Conservation (phyloP, 345 rosid species). For the Ceriops decandra region DNA sequence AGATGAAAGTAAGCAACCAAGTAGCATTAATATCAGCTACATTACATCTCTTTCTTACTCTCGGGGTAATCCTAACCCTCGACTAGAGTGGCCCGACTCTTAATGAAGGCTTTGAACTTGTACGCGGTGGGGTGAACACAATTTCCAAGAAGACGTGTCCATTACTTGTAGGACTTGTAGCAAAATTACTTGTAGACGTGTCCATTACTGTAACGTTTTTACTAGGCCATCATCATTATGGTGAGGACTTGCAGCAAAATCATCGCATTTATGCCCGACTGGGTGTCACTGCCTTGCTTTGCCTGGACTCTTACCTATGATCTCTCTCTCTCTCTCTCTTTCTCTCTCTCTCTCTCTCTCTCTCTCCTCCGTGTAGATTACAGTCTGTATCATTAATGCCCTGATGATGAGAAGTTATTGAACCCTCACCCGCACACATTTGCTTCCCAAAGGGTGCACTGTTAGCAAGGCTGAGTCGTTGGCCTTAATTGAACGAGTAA, state of each 20-base stretch:
- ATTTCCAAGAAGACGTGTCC: conserved; percentile 31
- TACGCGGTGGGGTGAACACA: not conserved
- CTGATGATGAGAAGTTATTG: conserved; percentile 7
- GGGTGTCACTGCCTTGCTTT: conserved; percentile 13
- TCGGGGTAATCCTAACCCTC: conserved; percentile 10
- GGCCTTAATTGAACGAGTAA: too few species aligned
- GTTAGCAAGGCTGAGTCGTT: too few species aligned
- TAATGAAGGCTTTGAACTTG: conserved; percentile 7
- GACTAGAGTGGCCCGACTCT: not conserved
- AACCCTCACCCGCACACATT: conserved; percentile 31
- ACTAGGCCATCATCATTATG: too few species aligned
- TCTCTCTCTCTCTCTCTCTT: too few species aligned
- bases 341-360: too few species aligned
- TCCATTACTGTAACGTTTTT: not conserved
- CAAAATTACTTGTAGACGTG: too few species aligned
- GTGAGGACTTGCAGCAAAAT: not conserved
- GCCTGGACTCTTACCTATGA: not conserved
- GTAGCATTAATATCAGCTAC: too few species aligned
- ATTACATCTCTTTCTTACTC: not conserved
- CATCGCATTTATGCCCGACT: conserved; percentile 25
- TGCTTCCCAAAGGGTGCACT: too few species aligned
- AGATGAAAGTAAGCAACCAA: conserved; percentile 60
- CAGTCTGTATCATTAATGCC: conserved; percentile 23
- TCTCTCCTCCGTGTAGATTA: not conserved
- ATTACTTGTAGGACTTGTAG: too few species aligned